Evolutionary conservation across 2,329 filamentous ascomycete species (phyloP).

Genomic region (Tolypocladium guangdongense): DNA sequence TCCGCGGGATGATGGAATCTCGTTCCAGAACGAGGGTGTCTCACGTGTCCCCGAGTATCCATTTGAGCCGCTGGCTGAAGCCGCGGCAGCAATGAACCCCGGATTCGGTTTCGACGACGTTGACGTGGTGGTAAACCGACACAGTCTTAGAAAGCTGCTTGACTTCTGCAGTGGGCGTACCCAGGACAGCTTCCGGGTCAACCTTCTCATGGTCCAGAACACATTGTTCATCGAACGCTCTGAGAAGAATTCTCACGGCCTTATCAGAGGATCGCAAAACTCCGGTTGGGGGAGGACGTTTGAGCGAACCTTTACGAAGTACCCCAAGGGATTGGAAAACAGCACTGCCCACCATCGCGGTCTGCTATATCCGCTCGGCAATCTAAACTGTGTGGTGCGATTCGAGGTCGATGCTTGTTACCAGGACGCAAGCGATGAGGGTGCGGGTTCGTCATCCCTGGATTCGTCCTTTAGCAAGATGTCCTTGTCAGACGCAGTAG

Average conservation of each 20-base stretch:
- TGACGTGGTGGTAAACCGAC: background rate
- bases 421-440: background rate
- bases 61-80: background rate
- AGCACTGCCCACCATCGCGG: background rate
- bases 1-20: background rate
- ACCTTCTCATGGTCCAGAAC: background rate
- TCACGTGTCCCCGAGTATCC: background rate
- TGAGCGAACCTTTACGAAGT: background rate
- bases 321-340: background rate
- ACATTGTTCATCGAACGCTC: background rate
- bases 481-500: background rate
- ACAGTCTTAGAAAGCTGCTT: background rate
- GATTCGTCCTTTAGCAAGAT: background rate
- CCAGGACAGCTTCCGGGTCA: background rate
- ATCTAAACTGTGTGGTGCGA: background rate
- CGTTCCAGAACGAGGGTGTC: background rate
- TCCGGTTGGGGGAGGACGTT: background rate
- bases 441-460: background rate
- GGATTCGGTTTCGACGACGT: background rate
- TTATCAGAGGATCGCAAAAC: background rate
- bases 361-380: background rate
- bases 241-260: background rate
- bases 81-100: background rate
- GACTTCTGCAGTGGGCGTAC: background rate
- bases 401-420: background rate